Evolutionary conservation across 148 eudicot genomes (phyloP).

Genomic region (Rhododendron molle): DNA sequence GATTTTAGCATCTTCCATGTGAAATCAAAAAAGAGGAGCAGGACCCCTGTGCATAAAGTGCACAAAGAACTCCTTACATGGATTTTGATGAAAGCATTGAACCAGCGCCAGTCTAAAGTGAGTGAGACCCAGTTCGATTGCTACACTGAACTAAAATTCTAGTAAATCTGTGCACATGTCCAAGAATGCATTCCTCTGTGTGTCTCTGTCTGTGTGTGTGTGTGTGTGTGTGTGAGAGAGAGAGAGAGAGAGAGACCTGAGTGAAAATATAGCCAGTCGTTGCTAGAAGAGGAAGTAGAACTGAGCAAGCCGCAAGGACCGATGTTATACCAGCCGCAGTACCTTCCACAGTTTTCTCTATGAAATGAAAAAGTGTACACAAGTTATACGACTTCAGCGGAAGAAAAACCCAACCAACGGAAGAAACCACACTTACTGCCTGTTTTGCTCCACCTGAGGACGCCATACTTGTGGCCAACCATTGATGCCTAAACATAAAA

Average conservation of each 20-base stretch:
- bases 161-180: not conserved
- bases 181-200: not conserved
- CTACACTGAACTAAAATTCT: not conserved
- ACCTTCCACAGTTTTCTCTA: constrained; percentile 96
- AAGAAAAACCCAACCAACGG: not conserved
- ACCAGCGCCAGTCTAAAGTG: not conserved
- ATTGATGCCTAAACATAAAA: constrained; percentile 68
- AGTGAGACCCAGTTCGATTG: not conserved
- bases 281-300: constrained; percentile 79
- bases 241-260: constrained; percentile 42
- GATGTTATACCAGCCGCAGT: constrained; percentile 97
- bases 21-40: not conserved
- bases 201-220: too few species aligned
- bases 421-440: constrained; percentile 60
- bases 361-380: constrained; percentile 4
- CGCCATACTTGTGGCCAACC: constrained; percentile 97
- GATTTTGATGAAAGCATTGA: not conserved
- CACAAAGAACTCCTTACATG: not conserved
- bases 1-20: not conserved
- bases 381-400: not conserved
- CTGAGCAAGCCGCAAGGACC: constrained; percentile 81
- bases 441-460: constrained; percentile 88
- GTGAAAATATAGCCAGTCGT: constrained; percentile 71
- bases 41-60: not conserved
- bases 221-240: not conserved